Conservation (phyloP, 129 eudicot species). For the Artemisia annua region DNA sequence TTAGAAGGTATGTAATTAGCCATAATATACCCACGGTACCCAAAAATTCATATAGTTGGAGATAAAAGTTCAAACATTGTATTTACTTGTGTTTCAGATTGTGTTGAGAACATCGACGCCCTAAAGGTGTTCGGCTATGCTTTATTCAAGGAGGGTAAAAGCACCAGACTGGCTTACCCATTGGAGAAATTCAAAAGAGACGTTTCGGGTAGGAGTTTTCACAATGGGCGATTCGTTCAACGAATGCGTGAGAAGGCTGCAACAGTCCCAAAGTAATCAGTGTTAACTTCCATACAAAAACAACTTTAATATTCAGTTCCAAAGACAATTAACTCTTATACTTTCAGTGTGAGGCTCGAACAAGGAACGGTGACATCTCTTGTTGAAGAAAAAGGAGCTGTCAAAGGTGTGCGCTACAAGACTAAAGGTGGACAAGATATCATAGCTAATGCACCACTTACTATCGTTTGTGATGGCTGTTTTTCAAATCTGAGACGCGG, state of each 20-base stretch:
- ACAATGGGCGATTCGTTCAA: constrained; percentile 66
- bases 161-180: constrained; percentile 53
- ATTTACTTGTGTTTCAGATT: constrained; percentile 38
- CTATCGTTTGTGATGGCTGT: constrained; percentile 81
- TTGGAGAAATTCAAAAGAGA: constrained; percentile 45
- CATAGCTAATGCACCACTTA: constrained; percentile 60
- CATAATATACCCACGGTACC: not conserved
- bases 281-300: not conserved
- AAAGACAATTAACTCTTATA: not conserved
- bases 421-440: constrained; percentile 51
- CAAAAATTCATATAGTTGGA: not conserved
- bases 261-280: constrained; percentile 53
- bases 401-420: constrained; percentile 71
- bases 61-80: not conserved
- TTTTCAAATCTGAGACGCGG: constrained; percentile 74
- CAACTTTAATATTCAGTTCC: not conserved
- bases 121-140: constrained; percentile 68
- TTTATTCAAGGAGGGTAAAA: constrained; percentile 54
- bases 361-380: constrained; percentile 77
- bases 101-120: constrained; percentile 62
- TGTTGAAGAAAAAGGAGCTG: constrained; percentile 58
- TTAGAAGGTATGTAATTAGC: constrained; percentile 47
- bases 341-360: constrained; percentile 58
- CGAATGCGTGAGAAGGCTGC: constrained; percentile 69
- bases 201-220: constrained; percentile 62